Base-by-base conservation (phyloP, 768 basidiomycete genomes). In the Boletellus ananas region DNA sequence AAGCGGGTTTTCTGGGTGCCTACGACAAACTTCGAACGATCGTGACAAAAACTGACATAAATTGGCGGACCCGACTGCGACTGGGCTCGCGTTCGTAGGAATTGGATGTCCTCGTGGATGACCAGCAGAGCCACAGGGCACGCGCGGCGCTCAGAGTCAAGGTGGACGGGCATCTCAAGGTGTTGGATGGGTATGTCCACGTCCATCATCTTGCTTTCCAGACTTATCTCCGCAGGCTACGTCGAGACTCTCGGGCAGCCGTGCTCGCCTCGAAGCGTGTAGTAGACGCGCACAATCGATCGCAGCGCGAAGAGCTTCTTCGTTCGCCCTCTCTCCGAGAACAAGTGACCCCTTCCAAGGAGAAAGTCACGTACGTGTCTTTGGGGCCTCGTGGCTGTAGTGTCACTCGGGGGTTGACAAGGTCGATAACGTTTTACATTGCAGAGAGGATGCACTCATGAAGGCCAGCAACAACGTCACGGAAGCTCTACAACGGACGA, bases 391-490 rank as follows among this genome's bases (percentile, higher is more conserved):
- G 16, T 47, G 16, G 18, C 33, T 40, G 21, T n/a, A 36, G 11
- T 17, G 16, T 20, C n/a, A 8, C 33, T 34, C 6, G 29, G 44
- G 44, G 43, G 14, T 47, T 50, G 27, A 49, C 27, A 10, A 27
- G 1, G n/a, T 17, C 16, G 8, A 43, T 48, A 41, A 29, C 46
- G 3, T 29, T 52, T 47, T 47, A 17, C n/a, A 13, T 23, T 36
- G 43, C 40, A 87, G 85, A 8, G 92, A 93, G 55, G 94, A 96
- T 57, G 78, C 78, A 0, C 77, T 99, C 12, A 93, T 94, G 85
- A 83, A 83, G 55, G 84, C 91, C n/a, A 91, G 85, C 48, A 79
- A 87, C 53, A 80, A 94, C 54, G 90, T 99, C 10, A 97, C 94
- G 1, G 86, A 89, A 18, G 83, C 90, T 4, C 74, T 98, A 9